These are phyloP conservation scores for Exsudoporus frostii DNA, from an alignment of 768 basidiomycete genomes.

Conservation along the genomic window DNA sequence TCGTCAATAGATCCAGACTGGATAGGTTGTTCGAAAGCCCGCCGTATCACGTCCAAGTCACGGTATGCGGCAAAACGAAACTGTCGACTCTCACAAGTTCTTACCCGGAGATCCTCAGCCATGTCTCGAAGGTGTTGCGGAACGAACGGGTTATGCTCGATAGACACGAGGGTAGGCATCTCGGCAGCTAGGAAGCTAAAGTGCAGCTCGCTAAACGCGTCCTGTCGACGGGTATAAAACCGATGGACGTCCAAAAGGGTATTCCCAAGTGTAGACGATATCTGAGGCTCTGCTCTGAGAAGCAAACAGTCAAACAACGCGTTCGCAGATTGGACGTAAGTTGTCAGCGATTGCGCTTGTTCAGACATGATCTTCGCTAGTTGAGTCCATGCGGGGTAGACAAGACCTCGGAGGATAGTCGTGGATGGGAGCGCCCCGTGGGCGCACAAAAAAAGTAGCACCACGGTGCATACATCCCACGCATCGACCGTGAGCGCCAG, in stretches of 20 bases:
- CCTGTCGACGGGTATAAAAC: slow-evolving; percentile 64
- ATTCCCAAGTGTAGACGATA: slow-evolving; percentile 35
- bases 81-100: slow-evolving; percentile 58
- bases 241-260: slow-evolving; percentile 67
- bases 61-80: slow-evolving; percentile 76
- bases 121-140: slow-evolving; percentile 48
- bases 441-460: slow-evolving; percentile 61
- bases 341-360: slow-evolving; percentile 41
- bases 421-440: slow-evolving; percentile 69
- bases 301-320: slow-evolving; percentile 58
- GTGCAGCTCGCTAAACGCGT: slow-evolving; percentile 63
- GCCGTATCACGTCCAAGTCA: slow-evolving; percentile 66
- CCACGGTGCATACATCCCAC: slow-evolving; percentile 64
- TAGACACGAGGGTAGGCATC: slow-evolving; percentile 66
- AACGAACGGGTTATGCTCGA: slow-evolving; percentile 61
- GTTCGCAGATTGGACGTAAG: slow-evolving; percentile 62
- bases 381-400: slow-evolving; percentile 76
- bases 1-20: slow-evolving; percentile 47
- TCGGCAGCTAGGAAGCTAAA: slow-evolving; percentile 59
- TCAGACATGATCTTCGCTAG: slow-evolving; percentile 41
- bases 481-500: slow-evolving; percentile 54
- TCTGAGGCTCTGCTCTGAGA: slow-evolving; percentile 48
- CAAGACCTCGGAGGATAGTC: slow-evolving; percentile 66
- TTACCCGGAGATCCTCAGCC: slow-evolving; percentile 50
- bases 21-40: slow-evolving; percentile 64